Base-by-base conservation (phyloP, 139 green algal genomes). In the Closterium sp. region DNA sequence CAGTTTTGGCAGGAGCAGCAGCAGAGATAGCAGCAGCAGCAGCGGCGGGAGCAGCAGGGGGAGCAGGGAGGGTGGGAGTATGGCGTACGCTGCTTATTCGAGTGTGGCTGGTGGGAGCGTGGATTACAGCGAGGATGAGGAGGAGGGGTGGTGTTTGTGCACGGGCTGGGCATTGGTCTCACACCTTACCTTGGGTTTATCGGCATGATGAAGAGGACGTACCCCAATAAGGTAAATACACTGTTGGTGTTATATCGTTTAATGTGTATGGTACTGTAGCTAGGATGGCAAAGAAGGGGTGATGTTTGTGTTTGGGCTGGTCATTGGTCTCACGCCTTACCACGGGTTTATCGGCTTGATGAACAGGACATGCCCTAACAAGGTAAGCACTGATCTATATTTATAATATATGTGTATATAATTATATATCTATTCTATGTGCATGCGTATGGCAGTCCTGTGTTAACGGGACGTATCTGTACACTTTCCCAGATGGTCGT, bases 301-400 rank as follows among this genome's bases (percentile, higher is more conserved):
- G 84, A 30, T 92, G 38, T 90, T 92, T 23, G 33, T 92, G 30
- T 84, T 90, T 32, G 90, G 90, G 9, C 90, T 92, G 30, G 90
- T 84, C 10, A 92, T 92, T 76, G 90, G 90, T 16, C 23, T 92
- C 4, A 92, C 90, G 85, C 90, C 90, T 21, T 92, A 92, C 90
- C 84, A 90, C n/a, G 23, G 31, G 25, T 92, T 92, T 21, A 90
- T 92, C 2, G 8, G 31, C 34, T 84, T 90, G 84, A 69, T 69
- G 43, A 69, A 69, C 12, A 69, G 43, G 43, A 69, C 43, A 16
- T 28, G 23, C 3, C 43, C 43, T 28, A 69, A 69, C 43, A 69
- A 25, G 43, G 43, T 69, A 16, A 69, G 9, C 43, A 9, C 38
- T 66, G 16, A 66, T 8, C 38, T 66, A 10, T 66, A 1, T 8